A percentile compares a stretch with the other conserved stretches of the same genome.
phyloP scores from a whole-genome alignment of 306 rosid genomes.

The Acacia crassicarpa region DNA sequence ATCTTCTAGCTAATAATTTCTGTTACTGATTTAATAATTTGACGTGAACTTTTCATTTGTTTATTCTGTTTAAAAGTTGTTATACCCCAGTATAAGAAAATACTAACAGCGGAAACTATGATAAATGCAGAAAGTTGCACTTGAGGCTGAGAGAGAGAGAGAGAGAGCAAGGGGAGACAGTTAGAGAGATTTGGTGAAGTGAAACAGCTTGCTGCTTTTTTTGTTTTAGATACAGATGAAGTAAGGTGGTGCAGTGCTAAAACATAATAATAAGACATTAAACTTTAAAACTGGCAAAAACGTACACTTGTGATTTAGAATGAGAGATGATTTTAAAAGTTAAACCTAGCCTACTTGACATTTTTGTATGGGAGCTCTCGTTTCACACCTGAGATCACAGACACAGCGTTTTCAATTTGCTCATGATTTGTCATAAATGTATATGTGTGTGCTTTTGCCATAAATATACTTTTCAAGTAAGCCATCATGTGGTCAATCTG shows the following conservation, averaged over 20 bases:
- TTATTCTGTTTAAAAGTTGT: background rate
- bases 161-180: too few species aligned
- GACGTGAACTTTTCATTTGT: background rate
- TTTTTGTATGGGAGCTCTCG: background rate
- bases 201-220: too few species aligned
- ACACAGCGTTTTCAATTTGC: background rate
- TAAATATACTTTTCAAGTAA: background rate
- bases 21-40: background rate
- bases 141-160: too few species aligned
- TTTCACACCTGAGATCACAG: background rate
- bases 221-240: too few species aligned
- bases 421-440: background rate
- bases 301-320: background rate
- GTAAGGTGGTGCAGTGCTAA: too few species aligned
- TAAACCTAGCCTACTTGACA: background rate
- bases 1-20: background rate
- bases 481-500: background rate
- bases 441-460: background rate
- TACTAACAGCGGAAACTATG: too few species aligned
- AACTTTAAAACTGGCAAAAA: background rate
- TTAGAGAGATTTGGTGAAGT: too few species aligned
- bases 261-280: too few species aligned
- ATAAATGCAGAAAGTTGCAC: too few species aligned
- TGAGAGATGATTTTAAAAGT: background rate
- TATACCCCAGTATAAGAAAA: background rate